A percentile compares a stretch with the other conserved stretches of the same genome.
These are phyloP conservation scores for Linum tenue DNA, from an alignment of 345 rosid genomes.

Conservation along the genomic window DNA sequence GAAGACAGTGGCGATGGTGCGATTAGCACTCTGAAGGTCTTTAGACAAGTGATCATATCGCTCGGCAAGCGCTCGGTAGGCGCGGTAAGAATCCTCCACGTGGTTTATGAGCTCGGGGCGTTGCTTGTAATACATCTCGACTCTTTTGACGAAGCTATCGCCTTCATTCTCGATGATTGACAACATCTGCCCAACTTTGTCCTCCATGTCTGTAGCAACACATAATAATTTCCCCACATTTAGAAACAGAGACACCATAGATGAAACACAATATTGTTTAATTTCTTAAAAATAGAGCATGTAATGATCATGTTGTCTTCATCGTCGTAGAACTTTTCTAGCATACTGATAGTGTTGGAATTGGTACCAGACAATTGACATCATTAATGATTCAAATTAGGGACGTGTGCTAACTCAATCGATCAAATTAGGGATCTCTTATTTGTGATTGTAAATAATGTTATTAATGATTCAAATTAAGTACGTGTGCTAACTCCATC, in stretches of 20 bases:
- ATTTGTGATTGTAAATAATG: background rate
- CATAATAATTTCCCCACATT: too few relatives aligned
- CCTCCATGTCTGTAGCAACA: constrained; percentile 55
- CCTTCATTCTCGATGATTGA: constrained; percentile 61
- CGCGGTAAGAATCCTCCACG: constrained; percentile 56
- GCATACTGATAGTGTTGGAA: too few relatives aligned
- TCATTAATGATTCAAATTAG: background rate
- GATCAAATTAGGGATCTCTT: background rate
- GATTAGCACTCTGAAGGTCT: constrained; percentile 75
- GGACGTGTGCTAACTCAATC: too few relatives aligned
- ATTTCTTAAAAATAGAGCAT: background rate
- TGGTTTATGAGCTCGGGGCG: constrained; percentile 61
- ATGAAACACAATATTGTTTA: too few relatives aligned
- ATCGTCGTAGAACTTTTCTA: background rate
- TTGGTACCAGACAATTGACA: background rate
- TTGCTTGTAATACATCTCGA: constrained; percentile 65
- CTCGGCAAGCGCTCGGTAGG: constrained; percentile 71
- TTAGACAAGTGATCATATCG: constrained; percentile 53
- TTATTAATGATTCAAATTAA: background rate
- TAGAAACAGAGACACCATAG: too few relatives aligned
- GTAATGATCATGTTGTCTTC: background rate
- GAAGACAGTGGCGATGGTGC: constrained; percentile 59
- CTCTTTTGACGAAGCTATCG: constrained; percentile 62
- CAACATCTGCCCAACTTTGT: constrained; percentile 42
- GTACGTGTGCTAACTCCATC: too few relatives aligned